phyloP scores from a whole-genome alignment of 805 yeast genomes.

The Suhomyces emberorum region DNA sequence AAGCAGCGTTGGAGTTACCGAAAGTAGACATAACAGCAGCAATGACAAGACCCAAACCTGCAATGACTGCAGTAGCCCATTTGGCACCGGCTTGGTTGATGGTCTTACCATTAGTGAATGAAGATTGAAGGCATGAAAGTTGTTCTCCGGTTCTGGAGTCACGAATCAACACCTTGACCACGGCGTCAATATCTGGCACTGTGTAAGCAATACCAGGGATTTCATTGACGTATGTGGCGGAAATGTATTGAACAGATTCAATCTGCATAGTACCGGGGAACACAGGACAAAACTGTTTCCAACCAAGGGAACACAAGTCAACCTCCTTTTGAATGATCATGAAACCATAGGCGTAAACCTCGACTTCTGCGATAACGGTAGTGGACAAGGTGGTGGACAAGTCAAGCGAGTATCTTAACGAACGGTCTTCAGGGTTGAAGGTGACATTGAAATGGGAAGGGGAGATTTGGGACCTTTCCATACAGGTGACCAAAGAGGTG shows the following conservation, averaged over 20 bases:
- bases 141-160: slow-evolving; percentile 39
- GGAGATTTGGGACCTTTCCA: slow-evolving; percentile 68
- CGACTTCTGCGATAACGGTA: slow-evolving; percentile 63
- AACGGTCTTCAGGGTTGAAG: slow-evolving; percentile 67
- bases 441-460: slow-evolving; percentile 73
- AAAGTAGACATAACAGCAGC: slow-evolving; percentile 81
- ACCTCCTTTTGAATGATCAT: slow-evolving; percentile 54
- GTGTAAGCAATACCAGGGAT: slow-evolving; percentile 84
- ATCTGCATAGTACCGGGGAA: slow-evolving; percentile 79
- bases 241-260: slow-evolving; percentile 62
- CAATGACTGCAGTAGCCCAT: slow-evolving; percentile 92
- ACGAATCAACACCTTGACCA: slow-evolving; percentile 53
- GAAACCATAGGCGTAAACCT: slow-evolving; percentile 86
- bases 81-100: slow-evolving; percentile 61
- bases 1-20: slow-evolving; percentile 87
- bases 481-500: slow-evolving; percentile 80
- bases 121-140: slow-evolving; percentile 74
- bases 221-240: slow-evolving; percentile 44
- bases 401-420: slow-evolving; percentile 66
- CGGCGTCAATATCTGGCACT: slow-evolving; percentile 86
- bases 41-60: slow-evolving; percentile 80
- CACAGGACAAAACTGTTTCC: slow-evolving; percentile 90
- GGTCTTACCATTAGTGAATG: slow-evolving; percentile 73
- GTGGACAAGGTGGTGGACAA: slow-evolving; percentile 67
- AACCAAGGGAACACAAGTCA: slow-evolving; percentile 62